Percentiles rank a stretch among this genome's conserved stretches.
phyloP scores from a whole-genome alignment of 768 basidiomycete genomes.

The Pleurotus ostreatus region DNA sequence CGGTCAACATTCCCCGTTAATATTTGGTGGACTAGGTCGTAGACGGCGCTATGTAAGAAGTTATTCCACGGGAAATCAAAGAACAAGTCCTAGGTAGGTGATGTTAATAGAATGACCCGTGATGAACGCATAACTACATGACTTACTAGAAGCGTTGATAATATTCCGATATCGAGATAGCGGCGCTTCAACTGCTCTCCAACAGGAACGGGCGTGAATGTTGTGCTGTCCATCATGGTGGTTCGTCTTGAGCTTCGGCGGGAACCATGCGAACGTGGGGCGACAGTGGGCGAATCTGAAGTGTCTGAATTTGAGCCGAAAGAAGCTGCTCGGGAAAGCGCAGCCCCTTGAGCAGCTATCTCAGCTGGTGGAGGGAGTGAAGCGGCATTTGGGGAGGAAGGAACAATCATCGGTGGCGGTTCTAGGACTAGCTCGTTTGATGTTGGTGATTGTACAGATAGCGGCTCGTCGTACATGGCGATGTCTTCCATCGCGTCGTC shows the following conservation, averaged over 20 bases:
- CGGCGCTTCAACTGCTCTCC: slow-evolving; percentile 80
- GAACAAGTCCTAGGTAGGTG: slow-evolving; percentile 71
- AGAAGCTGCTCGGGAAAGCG: slow-evolving; percentile 19
- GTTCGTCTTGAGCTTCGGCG: slow-evolving; percentile 53
- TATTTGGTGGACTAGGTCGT: slow-evolving; percentile 94
- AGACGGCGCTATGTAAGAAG: slow-evolving; percentile 94
- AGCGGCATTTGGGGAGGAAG: slow-evolving; percentile 26
- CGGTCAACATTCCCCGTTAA: slow-evolving; percentile 82
- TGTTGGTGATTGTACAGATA: slow-evolving; percentile 25
- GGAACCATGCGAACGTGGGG: slow-evolving; percentile 40
- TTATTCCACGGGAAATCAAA: slow-evolving; percentile 98
- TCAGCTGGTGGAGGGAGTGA: slow-evolving; percentile 26
- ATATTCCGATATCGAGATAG: slow-evolving; percentile 70
- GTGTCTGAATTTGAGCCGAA: slow-evolving; percentile 20
- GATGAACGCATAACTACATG: slow-evolving; percentile 14
- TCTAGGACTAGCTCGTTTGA: slow-evolving; percentile 28
- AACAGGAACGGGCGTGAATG: slow-evolving; percentile 42
- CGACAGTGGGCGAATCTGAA: slow-evolving; percentile 22
- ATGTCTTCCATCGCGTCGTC: slow-evolving; percentile 85
- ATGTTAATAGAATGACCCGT: slow-evolving; percentile 1
- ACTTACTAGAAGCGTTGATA: slow-evolving; percentile 75
- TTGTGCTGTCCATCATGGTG: slow-evolving; percentile 25
- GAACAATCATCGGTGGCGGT: slow-evolving; percentile 26
- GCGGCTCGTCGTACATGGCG: slow-evolving; percentile 64
- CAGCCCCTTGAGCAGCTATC: slow-evolving; percentile 19